Percentiles rank a stretch among this genome's conserved stretches.
These are phyloP conservation scores for Chlorella sp. DNA, from an alignment of 139 green algal species.

Conservation along the genomic window DNA sequence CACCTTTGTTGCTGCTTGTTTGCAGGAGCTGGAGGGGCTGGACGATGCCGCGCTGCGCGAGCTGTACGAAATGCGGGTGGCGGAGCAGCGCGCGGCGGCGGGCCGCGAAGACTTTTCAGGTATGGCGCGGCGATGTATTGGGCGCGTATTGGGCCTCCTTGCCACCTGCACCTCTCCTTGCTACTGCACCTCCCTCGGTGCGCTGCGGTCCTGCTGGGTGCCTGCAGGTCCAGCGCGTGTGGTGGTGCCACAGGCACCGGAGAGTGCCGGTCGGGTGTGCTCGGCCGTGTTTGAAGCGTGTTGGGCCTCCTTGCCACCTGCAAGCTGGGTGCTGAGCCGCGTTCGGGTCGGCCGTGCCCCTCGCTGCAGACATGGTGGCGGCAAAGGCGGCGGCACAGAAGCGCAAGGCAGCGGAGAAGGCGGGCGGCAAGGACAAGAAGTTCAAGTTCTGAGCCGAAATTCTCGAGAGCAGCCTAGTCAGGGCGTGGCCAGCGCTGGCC, in stretches of 20 bases:
- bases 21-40: slow-evolving; percentile 90
- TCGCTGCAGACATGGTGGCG: slow-evolving; percentile 83
- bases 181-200: background rate
- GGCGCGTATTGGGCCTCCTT: background rate
- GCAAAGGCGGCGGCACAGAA: slow-evolving; percentile 84
- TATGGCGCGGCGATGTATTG: background rate
- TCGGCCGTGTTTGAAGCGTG: no score
- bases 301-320: no score
- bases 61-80: slow-evolving; percentile 68
- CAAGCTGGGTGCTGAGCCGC: no score
- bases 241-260: no score
- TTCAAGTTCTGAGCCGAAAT: slow-evolving; percentile 44
- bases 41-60: slow-evolving; percentile 71
- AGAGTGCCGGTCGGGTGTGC: no score
- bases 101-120: slow-evolving; percentile 91
- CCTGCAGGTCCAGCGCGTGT: no score
- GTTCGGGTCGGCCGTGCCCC: no score
- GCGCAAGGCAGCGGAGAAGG: slow-evolving; percentile 77
- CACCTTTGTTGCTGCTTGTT: background rate
- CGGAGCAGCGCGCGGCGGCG: slow-evolving; percentile 52
- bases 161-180: background rate
- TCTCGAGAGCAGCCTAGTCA: no score
- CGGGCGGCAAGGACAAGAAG: slow-evolving; percentile 66
- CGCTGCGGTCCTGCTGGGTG: no score
- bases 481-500: no score